phyloP scores from a whole-genome alignment of 768 basidiomycete species.

The Botryobasidium botryosum region DNA sequence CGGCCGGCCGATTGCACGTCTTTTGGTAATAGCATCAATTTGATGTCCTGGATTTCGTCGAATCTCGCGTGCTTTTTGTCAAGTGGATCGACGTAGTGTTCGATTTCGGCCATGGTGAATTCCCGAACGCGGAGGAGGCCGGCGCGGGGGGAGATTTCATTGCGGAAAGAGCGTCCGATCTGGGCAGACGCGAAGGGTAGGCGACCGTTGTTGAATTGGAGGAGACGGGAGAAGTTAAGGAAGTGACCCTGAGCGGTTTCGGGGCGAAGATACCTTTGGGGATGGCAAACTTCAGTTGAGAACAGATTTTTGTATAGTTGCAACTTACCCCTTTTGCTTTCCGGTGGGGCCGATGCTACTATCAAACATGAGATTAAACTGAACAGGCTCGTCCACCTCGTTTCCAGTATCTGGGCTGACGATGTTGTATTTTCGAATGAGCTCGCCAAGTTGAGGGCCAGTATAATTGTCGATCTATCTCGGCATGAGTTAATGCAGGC shows the following conservation, averaged over 20 bases:
- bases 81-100: slow-evolving; percentile 92
- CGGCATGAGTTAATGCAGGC: neutral
- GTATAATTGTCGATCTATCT: slow-evolving; percentile 81
- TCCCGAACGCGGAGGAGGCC: slow-evolving; percentile 94
- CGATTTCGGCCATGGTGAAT: slow-evolving; percentile 99
- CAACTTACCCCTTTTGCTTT: slow-evolving; percentile 73
- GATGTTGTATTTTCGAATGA: slow-evolving; percentile 66
- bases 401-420: slow-evolving; percentile 86
- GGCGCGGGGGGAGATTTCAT: slow-evolving; percentile 94
- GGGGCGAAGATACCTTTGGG: slow-evolving; percentile 71
- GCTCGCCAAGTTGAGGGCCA: slow-evolving; percentile 73
- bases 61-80: slow-evolving; percentile 84
- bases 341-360: slow-evolving; percentile 96
- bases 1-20: slow-evolving; percentile 64
- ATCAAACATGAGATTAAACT: slow-evolving; percentile 98
- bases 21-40: slow-evolving; percentile 63
- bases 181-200: slow-evolving; percentile 96
- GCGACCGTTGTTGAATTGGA: slow-evolving; percentile 96
- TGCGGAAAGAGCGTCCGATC: slow-evolving; percentile 90
- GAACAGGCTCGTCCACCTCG: slow-evolving; percentile 79
- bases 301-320: neutral
- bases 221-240: slow-evolving; percentile 90
- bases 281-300: neutral
- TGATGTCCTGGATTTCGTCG: slow-evolving; percentile 56
- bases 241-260: slow-evolving; percentile 99